phyloP scores from a whole-genome alignment of 805 yeast species.

The Cyberlindnera japonica region DNA sequence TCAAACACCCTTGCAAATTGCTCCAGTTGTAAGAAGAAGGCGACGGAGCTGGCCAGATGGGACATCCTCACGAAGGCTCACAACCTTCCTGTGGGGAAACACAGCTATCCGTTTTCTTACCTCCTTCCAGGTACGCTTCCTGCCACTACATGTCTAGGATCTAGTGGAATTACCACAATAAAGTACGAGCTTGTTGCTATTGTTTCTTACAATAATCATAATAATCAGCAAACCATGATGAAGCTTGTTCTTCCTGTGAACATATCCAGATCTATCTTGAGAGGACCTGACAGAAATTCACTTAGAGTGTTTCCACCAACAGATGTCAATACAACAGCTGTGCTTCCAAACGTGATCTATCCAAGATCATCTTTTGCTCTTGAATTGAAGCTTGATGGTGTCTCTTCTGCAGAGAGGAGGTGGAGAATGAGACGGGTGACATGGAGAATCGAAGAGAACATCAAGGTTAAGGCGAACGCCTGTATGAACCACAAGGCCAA shows the following conservation, averaged over 20 bases:
- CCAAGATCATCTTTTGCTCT: conserved; percentile 85
- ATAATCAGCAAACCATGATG: conserved; percentile 33
- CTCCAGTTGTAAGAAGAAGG: conserved; percentile 49
- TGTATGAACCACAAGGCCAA: conserved; percentile 58
- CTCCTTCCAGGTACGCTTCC: conserved; percentile 86
- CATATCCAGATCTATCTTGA: conserved; percentile 69
- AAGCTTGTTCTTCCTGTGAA: conserved; percentile 59
- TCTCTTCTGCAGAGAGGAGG: conserved; percentile 52
- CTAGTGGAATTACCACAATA: conserved; percentile 47
- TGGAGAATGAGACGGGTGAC: conserved; percentile 91
- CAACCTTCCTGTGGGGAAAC: conserved; percentile 61
- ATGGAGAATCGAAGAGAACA: conserved; percentile 86
- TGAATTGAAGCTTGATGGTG: conserved; percentile 77
- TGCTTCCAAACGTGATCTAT: conserved; percentile 81
- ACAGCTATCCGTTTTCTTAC: conserved; percentile 90
- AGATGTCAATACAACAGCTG: conserved; percentile 80
- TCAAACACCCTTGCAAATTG: conserved; percentile 50
- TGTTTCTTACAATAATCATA: conserved; percentile 39
- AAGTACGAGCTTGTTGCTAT: conserved; percentile 74
- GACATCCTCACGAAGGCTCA: conserved; percentile 63
- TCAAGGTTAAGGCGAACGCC: conserved; percentile 54
- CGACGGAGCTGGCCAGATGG: conserved; percentile 79
- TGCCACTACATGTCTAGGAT: conserved; percentile 62
- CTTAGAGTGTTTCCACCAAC: conserved; percentile 95
- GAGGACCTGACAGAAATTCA: conserved; percentile 84